Conservation (phyloP, 169 alveolate species). For the Plasmodium fragile region DNA sequence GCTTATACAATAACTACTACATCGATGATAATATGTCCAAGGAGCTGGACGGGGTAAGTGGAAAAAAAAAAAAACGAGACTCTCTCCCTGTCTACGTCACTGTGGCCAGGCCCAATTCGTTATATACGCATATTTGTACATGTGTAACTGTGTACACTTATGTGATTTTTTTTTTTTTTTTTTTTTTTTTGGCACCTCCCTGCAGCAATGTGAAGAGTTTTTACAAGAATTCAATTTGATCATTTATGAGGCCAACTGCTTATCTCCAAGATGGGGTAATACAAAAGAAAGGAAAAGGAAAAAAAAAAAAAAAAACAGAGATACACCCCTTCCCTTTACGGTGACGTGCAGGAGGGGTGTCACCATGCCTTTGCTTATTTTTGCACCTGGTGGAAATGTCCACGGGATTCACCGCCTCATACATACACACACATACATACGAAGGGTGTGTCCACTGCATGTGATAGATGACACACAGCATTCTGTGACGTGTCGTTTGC, state of each 20-base stretch:
- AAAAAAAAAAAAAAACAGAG: neutral
- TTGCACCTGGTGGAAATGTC: neutral
- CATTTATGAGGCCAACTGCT: constrained; percentile 58
- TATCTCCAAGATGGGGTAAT: constrained; percentile 66
- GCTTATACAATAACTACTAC: constrained; percentile 58
- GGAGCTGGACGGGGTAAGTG: constrained; percentile 52
- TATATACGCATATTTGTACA: neutral
- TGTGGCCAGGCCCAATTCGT: neutral
- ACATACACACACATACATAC: neutral
- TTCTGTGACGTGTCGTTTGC: neutral
- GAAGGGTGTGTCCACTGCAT: neutral
- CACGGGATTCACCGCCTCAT: neutral
- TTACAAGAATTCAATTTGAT: constrained; percentile 55
- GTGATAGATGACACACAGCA: no score
- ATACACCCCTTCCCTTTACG: neutral
- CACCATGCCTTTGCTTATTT: neutral
- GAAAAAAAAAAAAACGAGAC: neutral
- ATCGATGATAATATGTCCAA: constrained; percentile 70
- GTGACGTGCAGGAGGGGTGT: neutral
- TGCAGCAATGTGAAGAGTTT: constrained; percentile 62
- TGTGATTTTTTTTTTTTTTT: neutral
- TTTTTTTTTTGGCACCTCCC: neutral
- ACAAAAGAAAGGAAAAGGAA: neutral
- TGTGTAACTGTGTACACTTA: neutral
- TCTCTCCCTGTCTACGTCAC: neutral